Evolutionary conservation across 345 rosid species (phyloP).

Genomic region (Hibiscus trionum): DNA sequence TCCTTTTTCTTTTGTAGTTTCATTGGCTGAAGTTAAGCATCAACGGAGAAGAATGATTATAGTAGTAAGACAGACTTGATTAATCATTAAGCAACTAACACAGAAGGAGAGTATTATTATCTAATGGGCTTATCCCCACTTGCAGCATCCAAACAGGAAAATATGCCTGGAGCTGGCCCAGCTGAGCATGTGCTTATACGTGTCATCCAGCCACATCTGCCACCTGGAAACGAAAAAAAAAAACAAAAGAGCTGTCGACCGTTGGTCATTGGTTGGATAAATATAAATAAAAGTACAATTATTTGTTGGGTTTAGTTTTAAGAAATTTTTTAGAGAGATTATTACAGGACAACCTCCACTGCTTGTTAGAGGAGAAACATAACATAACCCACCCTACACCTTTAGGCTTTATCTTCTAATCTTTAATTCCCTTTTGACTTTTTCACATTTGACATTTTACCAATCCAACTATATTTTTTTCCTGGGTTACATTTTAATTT

Average conservation of each 20-base stretch:
- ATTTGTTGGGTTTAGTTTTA: not conserved
- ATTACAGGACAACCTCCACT: constrained; percentile 14
- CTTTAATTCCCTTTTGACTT: too few relatives aligned
- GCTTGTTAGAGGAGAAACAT: not conserved
- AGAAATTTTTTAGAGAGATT: not conserved
- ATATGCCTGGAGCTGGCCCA: not conserved
- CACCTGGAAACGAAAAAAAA: constrained; percentile 7
- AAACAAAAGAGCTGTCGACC: constrained; percentile 28
- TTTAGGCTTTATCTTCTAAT: too few relatives aligned
- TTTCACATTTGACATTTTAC: too few relatives aligned
- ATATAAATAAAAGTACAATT: not conserved
- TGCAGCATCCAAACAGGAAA: not conserved
- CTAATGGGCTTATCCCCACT: not conserved
- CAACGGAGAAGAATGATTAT: not conserved
- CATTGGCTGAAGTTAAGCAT: constrained; percentile 12
- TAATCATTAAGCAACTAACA: not conserved
- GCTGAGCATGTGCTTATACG: constrained; percentile 18
- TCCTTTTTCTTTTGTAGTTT: not conserved
- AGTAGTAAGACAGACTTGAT: not conserved
- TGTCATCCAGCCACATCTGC: not conserved
- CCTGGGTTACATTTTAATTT: too few relatives aligned
- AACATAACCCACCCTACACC: not conserved
- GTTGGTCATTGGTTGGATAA: not conserved
- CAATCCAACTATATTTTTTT: too few relatives aligned
- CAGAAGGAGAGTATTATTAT: too few relatives aligned